Percentiles rank a stretch among this genome's conserved stretches.
These are phyloP conservation scores for Arthrobotrys musiformis DNA, from an alignment of 2,329 filamentous ascomycete genomes.

Conservation along the genomic window DNA sequence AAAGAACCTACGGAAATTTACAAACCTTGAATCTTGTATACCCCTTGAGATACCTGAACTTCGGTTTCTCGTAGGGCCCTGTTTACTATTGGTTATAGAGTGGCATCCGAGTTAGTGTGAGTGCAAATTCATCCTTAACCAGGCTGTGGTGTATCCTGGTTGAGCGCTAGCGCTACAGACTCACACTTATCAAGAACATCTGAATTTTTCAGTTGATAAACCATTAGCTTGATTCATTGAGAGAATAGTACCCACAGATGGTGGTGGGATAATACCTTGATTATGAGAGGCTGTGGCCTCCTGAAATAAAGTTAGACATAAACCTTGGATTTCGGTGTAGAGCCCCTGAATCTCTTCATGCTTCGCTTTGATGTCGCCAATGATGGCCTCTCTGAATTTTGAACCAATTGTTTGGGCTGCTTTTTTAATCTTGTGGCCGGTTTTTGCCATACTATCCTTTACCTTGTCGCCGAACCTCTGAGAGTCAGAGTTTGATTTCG, in stretches of 20 bases:
- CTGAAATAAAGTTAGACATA: neutral
- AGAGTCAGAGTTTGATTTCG: neutral
- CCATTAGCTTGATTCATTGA: too few relatives aligned
- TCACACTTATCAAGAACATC: too few relatives aligned
- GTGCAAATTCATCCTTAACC: too few relatives aligned
- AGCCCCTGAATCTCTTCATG: neutral
- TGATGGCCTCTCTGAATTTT: neutral
- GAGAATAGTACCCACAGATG: neutral
- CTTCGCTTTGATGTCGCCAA: neutral
- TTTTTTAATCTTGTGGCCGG: neutral
- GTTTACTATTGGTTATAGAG: neutral
- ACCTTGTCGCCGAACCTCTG: neutral
- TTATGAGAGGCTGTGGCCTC: neutral
- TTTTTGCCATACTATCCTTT: neutral
- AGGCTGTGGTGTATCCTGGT: too few relatives aligned
- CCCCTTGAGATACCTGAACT: neutral
- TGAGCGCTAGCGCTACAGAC: too few relatives aligned
- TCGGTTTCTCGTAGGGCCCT: neutral
- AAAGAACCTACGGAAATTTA: too few relatives aligned
- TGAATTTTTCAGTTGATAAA: too few relatives aligned
- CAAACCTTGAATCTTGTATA: neutral
- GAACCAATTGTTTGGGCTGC: neutral
- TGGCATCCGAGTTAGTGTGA: neutral
- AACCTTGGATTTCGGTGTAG: neutral
- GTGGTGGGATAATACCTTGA: neutral